phyloP scores from a whole-genome alignment of 495 filamentous ascomycete genomes.

The Neurospora intermedia region DNA sequence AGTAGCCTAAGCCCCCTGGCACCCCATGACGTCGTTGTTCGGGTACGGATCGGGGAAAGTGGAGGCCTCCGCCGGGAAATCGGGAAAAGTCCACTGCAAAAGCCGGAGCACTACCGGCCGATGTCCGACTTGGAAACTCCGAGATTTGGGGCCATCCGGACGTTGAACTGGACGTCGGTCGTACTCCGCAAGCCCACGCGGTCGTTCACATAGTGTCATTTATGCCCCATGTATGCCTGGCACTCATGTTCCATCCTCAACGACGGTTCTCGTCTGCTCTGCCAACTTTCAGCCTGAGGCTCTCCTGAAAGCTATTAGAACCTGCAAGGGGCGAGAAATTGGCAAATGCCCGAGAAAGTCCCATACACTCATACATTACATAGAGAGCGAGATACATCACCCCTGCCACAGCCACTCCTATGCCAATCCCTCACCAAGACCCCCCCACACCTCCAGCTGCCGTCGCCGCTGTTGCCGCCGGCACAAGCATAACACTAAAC shows the following conservation, averaged over 20 bases:
- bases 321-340: no score
- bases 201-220: no score
- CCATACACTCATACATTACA: neutral
- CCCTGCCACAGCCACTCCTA: neutral
- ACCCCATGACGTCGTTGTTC: neutral
- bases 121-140: neutral
- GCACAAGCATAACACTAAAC: slow-evolving; percentile 42
- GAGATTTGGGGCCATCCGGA: neutral
- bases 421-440: neutral
- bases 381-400: neutral
- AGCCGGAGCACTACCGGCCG: neutral
- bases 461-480: neutral
- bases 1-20: neutral
- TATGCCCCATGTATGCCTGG: no score
- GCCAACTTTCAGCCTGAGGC: no score
- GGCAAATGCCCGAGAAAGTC: no score
- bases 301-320: no score
- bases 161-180: neutral
- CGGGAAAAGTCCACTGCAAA: neutral
- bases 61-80: neutral
- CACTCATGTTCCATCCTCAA: no score
- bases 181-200: no score
- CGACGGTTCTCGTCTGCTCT: no score
- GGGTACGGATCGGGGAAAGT: neutral
- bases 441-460: neutral